A percentile compares a stretch with the other conserved stretches of the same genome.
Conservation (phyloP, 176 grass and related monocot species). For the Melocanna baccifera region DNA sequence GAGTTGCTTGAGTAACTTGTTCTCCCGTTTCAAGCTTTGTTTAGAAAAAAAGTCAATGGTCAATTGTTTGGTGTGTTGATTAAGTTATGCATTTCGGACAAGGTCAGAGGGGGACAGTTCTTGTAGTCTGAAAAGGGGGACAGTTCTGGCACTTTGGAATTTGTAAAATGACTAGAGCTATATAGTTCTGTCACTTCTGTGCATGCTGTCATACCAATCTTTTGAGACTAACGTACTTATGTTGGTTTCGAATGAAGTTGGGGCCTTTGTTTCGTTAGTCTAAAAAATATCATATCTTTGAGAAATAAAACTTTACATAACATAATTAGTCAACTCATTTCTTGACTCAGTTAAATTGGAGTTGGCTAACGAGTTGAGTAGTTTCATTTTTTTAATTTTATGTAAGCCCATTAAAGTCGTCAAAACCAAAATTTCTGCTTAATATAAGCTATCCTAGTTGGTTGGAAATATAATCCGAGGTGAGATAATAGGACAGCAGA, state of each 20-base stretch:
- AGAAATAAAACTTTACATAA: neutral
- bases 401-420: neutral
- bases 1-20: slow-evolving; percentile 6
- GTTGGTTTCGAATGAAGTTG: neutral
- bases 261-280: neutral
- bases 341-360: neutral
- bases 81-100: slow-evolving; percentile 10
- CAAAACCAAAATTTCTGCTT: neutral
- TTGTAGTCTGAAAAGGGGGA: neutral
- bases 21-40: neutral
- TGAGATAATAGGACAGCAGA: neutral
- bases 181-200: neutral
- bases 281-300: neutral
- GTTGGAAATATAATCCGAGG: neutral
- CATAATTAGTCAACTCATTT: neutral
- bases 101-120: neutral
- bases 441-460: neutral
- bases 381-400: neutral
- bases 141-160: neutral
- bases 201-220: neutral
- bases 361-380: neutral
- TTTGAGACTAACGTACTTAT: neutral
- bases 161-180: neutral
- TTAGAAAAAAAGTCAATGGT: neutral
- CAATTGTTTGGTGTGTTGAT: slow-evolving; percentile 9